Evolutionary conservation across 192 early-diverging fungal species (phyloP).

Genomic region (Entomortierella beljakovae): DNA sequence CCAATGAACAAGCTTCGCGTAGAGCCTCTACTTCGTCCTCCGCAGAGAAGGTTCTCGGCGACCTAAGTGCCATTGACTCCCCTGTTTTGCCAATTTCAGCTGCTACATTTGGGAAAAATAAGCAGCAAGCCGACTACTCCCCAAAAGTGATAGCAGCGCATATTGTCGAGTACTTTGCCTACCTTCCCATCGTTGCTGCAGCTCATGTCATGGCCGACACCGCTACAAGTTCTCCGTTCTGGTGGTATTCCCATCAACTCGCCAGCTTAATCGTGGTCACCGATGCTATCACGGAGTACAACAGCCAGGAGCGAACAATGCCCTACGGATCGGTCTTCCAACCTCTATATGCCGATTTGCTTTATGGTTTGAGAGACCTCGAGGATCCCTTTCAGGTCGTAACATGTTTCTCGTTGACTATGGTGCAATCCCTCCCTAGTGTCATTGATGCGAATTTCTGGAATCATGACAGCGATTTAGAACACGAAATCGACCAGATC

Average conservation of each 20-base stretch:
- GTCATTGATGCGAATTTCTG: constrained; percentile 15
- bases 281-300: constrained; percentile 17
- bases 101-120: not conserved
- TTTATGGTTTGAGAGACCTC: constrained; percentile 1
- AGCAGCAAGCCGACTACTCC: constrained; percentile 6
- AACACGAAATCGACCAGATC: constrained; percentile 13
- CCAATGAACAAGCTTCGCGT: not conserved
- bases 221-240: constrained; percentile 14
- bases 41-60: not conserved
- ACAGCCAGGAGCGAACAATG: constrained; percentile 1
- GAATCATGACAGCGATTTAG: constrained; percentile 11
- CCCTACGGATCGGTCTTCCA: constrained; percentile 9
- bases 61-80: not conserved
- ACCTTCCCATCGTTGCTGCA: constrained; percentile 16
- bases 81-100: constrained; percentile 2
- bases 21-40: not conserved
- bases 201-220: not conserved
- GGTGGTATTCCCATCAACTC: constrained; percentile 11
- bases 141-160: not conserved
- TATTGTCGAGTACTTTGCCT: constrained; percentile 8
- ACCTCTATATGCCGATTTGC: constrained; percentile 3
- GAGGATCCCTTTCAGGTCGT: constrained; percentile 6
- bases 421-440: constrained; percentile 1
- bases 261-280: constrained; percentile 11
- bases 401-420: constrained; percentile 7